phyloP scores from a whole-genome alignment of 2,329 filamentous ascomycete genomes.

The Claviceps maximensis region DNA sequence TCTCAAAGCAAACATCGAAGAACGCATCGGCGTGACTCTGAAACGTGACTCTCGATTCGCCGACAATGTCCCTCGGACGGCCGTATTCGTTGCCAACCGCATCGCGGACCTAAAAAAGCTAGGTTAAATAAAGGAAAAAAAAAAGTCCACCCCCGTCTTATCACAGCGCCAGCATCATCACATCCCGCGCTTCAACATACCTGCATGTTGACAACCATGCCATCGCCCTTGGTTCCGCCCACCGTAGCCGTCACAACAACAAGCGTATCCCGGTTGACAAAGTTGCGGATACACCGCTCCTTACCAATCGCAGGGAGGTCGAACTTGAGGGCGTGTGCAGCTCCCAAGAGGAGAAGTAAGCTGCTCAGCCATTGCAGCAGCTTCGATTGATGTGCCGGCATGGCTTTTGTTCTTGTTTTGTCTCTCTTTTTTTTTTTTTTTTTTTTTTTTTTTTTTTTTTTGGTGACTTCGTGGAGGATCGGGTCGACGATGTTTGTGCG shows the following conservation, averaged over 20 bases:
- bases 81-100: slow-evolving; percentile 93
- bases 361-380: slow-evolving; percentile 48
- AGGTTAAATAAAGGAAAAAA: background rate
- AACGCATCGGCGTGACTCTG: slow-evolving; percentile 83
- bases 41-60: slow-evolving; percentile 87
- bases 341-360: slow-evolving; percentile 40
- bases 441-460: too few species aligned
- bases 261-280: slow-evolving; percentile 79
- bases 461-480: too few species aligned
- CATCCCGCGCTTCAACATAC: slow-evolving; percentile 35
- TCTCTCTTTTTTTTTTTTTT: too few species aligned
- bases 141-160: background rate
- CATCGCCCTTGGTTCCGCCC: slow-evolving; percentile 77
- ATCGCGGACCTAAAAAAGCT: slow-evolving; percentile 64
- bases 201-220: slow-evolving; percentile 87
- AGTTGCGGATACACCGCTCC: slow-evolving; percentile 92
- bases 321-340: slow-evolving; percentile 71
- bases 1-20: slow-evolving; percentile 96
- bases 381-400: slow-evolving; percentile 37
- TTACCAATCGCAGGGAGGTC: slow-evolving; percentile 64
- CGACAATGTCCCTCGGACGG: slow-evolving; percentile 76
- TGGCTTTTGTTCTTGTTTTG: slow-evolving; percentile 18
- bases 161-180: background rate
- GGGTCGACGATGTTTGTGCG: too few species aligned
- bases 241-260: slow-evolving; percentile 91